Evolutionary conservation across 345 rosid genomes (phyloP), one percentile per base, ranked within the genome.

Genomic region (Hypericum androsaemum): DNA sequence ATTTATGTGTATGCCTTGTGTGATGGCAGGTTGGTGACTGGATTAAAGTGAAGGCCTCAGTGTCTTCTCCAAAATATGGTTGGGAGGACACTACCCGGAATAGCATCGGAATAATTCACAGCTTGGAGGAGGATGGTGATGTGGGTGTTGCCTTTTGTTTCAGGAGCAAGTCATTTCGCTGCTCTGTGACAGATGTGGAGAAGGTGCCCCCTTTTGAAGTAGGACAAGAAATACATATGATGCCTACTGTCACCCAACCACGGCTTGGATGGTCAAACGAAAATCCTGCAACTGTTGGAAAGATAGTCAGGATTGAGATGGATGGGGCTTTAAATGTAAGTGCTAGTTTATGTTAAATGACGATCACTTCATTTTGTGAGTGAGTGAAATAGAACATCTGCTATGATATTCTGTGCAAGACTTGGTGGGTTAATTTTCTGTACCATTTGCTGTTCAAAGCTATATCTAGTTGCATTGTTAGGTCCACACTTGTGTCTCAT

Each of bases 251-350:
- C 35, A 56, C 82, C 43, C 94, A 83, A 75, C 98, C 98, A 61
- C 75, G 84, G 52, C 94, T 92, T 62, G 98, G 98, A 63, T 92
- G 98, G 98, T 85, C 94, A 60, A 78, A 83, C 64, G 95, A 92
- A 71, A 85, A 83, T 57, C 88, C 86, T n/a, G 95, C 97, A 45
- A 84, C 95, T 52, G 78, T 85, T 60, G 98, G 97, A 48, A 88
- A 79, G 74, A 74, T 92, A 69, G 71, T 51, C 37, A 83, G 83
- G 64, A 85, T 92, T 42, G 95, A 92, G 80, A 84, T 88, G 97
- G 97, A 92, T 66, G 97, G 98, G 50, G 79, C 89, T 69, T 74
- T 92, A 54, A 92, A 87, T 74, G 98, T 92, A 75, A 74, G 98
- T 57, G 38, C 36, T 13, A 22, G 8, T 37, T 41, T 47, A 9